Base-by-base conservation (phyloP, 2,329 filamentous ascomycete species). In the Phaeosphaeriaceae sp. region DNA sequence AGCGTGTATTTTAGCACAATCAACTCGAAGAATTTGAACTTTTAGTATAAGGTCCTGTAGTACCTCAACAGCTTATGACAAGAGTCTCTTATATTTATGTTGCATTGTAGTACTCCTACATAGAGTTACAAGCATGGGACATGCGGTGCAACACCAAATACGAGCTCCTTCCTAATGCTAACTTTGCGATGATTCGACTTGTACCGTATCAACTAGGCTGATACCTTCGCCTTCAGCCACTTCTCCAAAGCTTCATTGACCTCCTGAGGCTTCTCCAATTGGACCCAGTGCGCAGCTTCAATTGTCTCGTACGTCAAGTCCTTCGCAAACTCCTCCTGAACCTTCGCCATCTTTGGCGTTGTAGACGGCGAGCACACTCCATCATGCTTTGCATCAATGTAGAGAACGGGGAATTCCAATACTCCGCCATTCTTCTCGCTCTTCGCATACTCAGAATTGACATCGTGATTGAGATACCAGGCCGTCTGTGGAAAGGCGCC, bases 301-400 rank as follows among this genome's bases (percentile, higher is more conserved):
- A 82, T 56, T 80, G 81, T 17, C 78, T 82, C 73, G 19, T 79
- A 76, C 0, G 78, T 80, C 45, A 84, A 61, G 7, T 81, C 73
- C 44, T 70, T 71, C 48, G 74, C 77, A 7, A 60, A 58, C 56
- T 75, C 63, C 27, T 74, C 69, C 74, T 78, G 76, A 0, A 65
- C 66, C 56, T 79, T 76, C 0, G 62, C 65, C n/a, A 80, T 47
- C 24, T 73, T 73, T 2, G 77, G 65, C 3, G 71, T 70, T 2
- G 65, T 69, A 25, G 56, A 63, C 9, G 63, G 56, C 21, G 79
- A 81, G 13, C 79, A 70, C 6, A 67, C 48, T 2, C 60, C 51
- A 54, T 83, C 81, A 53, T 73, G 78, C 27, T 69, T 71, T 0
- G 76, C 78, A 46, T 80, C 76, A 53, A 79, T 73, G 53, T 73